A percentile compares a stretch with the other conserved stretches of the same genome.
Evolutionary conservation across 441 rosid genomes (phyloP).

Genomic region (Rhodomyrtus psidioides): DNA sequence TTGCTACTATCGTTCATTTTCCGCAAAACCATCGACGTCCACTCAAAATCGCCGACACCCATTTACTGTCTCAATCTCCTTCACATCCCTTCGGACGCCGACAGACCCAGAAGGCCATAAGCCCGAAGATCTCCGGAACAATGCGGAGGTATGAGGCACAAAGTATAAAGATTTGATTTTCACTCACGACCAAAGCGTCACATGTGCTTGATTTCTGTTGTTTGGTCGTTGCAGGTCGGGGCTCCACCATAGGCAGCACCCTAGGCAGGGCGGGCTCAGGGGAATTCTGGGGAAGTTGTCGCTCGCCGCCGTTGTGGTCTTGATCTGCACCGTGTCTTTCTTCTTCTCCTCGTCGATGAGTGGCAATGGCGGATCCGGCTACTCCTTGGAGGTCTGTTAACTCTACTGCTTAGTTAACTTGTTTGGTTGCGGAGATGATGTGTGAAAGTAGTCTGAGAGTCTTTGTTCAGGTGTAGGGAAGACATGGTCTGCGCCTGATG

Average conservation of each 20-base stretch:
- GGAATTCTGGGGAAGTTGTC: constrained; percentile 54
- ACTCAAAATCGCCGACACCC: neutral
- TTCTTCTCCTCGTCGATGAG: constrained; percentile 41
- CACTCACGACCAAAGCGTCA: neutral
- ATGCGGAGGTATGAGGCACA: neutral
- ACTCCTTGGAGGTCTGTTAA: constrained; percentile 44
- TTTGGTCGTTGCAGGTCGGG: constrained; percentile 36
- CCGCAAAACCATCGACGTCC: neutral
- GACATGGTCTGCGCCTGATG: neutral
- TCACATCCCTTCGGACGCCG: neutral
- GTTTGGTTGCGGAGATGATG: constrained; percentile 6
- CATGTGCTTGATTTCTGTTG: neutral
- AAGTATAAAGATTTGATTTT: neutral
- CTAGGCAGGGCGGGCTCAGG: constrained; percentile 44
- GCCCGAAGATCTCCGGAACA: neutral
- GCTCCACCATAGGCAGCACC: constrained; percentile 48
- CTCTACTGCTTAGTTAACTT: neutral
- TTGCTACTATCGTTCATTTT: neutral
- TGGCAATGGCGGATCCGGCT: constrained; percentile 31
- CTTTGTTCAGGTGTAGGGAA: neutral
- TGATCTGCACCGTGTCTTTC: constrained; percentile 70
- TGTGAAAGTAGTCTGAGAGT: neutral
- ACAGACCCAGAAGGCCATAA: neutral
- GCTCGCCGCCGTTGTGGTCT: constrained; percentile 50
- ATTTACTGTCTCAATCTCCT: neutral